Conservation (phyloP, 805 yeast species). For the Starmerella bacillaris region DNA sequence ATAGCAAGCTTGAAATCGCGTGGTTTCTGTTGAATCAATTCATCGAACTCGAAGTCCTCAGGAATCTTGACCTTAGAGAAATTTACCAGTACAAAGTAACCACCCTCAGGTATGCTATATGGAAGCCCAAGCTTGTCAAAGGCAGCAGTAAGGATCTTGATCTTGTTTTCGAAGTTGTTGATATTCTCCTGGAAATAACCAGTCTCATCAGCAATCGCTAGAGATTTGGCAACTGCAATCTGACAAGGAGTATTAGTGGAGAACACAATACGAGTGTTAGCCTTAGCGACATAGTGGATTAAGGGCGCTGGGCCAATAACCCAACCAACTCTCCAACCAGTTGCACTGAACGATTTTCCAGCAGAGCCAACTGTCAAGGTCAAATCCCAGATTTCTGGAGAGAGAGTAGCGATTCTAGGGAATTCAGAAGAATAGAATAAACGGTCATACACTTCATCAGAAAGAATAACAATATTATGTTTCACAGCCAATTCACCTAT, state of each 20-base stretch:
- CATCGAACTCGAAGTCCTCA: conserved; percentile 50
- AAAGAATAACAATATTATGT: conserved; percentile 61
- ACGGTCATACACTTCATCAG: conserved; percentile 93
- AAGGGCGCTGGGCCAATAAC: conserved; percentile 71
- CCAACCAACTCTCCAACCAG: conserved; percentile 99
- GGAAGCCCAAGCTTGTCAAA: conserved; percentile 81
- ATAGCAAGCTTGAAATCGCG: conserved; percentile 77
- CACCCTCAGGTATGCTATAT: conserved; percentile 82
- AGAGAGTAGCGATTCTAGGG: conserved; percentile 67
- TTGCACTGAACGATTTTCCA: conserved; percentile 95
- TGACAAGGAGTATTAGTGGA: conserved; percentile 81
- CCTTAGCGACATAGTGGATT: conserved; percentile 63
- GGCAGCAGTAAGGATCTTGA: conserved; percentile 49
- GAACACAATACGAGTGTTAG: conserved; percentile 90
- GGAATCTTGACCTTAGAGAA: conserved; percentile 72
- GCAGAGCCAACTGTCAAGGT: conserved; percentile 92
- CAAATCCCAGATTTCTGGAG: conserved; percentile 59
- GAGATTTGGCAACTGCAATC: conserved; percentile 72
- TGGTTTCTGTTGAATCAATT: conserved; percentile 46
- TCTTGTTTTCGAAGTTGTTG: conserved; percentile 49
- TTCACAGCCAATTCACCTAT: conserved; percentile 75
- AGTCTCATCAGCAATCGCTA: conserved; percentile 40
- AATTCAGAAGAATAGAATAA: conserved; percentile 59
- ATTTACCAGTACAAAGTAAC: conserved; percentile 80
- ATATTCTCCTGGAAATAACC: conserved; percentile 58